Evolutionary conservation across 805 yeast species (phyloP).

Genomic region (Candida ipomoeae): DNA sequence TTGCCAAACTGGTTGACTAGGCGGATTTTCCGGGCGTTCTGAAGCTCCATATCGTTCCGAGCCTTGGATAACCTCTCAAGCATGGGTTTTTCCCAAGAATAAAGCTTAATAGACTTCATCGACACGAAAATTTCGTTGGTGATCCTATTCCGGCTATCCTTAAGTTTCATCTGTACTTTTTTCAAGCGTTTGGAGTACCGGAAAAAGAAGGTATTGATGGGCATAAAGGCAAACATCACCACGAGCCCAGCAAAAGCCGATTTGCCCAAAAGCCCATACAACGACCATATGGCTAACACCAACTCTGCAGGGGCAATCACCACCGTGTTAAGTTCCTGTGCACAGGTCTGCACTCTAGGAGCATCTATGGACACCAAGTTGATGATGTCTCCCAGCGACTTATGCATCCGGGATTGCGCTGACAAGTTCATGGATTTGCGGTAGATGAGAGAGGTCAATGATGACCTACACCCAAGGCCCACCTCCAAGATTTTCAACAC

Average conservation of each 20-base stretch:
- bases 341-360: slow-evolving; percentile 19
- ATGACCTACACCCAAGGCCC: slow-evolving; percentile 40
- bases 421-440: slow-evolving; percentile 21
- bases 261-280: slow-evolving; percentile 22
- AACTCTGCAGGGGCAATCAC: slow-evolving; percentile 17
- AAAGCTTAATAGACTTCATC: slow-evolving; percentile 25
- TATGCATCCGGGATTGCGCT: slow-evolving; percentile 13
- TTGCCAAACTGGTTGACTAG: slow-evolving; percentile 38
- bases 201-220: slow-evolving; percentile 19
- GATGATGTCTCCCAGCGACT: slow-evolving; percentile 23
- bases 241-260: slow-evolving; percentile 21
- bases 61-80: slow-evolving; percentile 17
- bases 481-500: slow-evolving; percentile 52
- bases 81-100: slow-evolving; percentile 27
- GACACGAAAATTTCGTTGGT: slow-evolving; percentile 22
- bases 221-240: slow-evolving; percentile 17
- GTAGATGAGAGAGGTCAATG: slow-evolving; percentile 22
- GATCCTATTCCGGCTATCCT: slow-evolving; percentile 21
- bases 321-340: slow-evolving; percentile 17
- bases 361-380: slow-evolving; percentile 24
- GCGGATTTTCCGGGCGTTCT: slow-evolving; percentile 17
- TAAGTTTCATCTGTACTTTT: slow-evolving; percentile 15
- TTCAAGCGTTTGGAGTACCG: slow-evolving; percentile 12
- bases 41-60: slow-evolving; percentile 21
- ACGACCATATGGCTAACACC: slow-evolving; percentile 18